These are phyloP conservation scores for Tetrapisispora pingtungensis DNA, from an alignment of 805 yeast genomes.

Conservation along the genomic window DNA sequence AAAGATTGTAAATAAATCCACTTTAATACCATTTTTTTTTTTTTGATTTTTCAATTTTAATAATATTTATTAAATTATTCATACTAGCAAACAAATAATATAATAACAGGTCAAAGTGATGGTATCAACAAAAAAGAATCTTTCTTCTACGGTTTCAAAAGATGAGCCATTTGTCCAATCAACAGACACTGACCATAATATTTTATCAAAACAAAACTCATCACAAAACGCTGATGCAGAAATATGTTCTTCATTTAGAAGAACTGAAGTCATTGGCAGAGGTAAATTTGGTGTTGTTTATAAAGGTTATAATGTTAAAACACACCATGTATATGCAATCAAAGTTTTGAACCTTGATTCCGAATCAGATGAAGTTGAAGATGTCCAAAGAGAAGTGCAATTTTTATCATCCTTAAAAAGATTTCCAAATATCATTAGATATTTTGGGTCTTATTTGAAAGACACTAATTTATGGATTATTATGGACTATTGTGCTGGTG, in stretches of 20 bases:
- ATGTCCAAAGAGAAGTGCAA: slow-evolving; percentile 87
- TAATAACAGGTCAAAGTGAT: no score
- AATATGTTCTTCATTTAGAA: slow-evolving; percentile 42
- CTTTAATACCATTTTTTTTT: no score
- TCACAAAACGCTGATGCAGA: slow-evolving; percentile 6
- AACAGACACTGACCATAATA: background rate
- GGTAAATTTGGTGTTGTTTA: slow-evolving; percentile 97
- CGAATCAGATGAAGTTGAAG: slow-evolving; percentile 86
- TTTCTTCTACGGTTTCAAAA: background rate
- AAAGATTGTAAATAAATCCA: no score
- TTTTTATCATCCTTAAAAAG: slow-evolving; percentile 72
- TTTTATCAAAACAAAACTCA: background rate
- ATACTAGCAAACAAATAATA: no score
- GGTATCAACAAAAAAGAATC: background rate
- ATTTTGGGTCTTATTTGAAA: slow-evolving; percentile 76
- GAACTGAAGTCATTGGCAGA: slow-evolving; percentile 86
- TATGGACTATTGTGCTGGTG: slow-evolving; percentile 97
- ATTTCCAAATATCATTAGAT: slow-evolving; percentile 87
- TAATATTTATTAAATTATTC: no score
- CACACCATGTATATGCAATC: slow-evolving; percentile 79
- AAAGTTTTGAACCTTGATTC: slow-evolving; percentile 89
- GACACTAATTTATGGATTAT: slow-evolving; percentile 95
- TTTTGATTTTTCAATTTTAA: no score
- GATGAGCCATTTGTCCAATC: background rate
- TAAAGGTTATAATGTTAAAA: slow-evolving; percentile 63